These are phyloP conservation scores for Anthracocystis setariae DNA, from an alignment of 1,284 basidiomycete genomes.

Conservation along the genomic window DNA sequence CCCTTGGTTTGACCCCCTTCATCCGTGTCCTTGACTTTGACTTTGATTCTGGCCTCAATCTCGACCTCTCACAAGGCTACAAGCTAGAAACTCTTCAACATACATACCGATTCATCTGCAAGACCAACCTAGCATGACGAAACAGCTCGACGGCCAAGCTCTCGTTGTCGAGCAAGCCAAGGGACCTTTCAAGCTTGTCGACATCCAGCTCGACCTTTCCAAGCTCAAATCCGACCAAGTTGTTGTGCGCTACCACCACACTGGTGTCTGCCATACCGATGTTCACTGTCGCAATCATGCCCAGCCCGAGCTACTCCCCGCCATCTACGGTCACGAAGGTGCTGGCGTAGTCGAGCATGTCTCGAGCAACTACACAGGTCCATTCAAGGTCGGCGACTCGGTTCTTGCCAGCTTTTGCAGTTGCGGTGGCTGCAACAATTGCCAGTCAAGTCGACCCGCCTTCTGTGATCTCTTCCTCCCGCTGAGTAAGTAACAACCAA, in stretches of 20 bases:
- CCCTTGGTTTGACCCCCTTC: too few species aligned
- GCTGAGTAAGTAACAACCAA: slow-evolving; percentile 9
- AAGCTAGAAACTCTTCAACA: too few species aligned
- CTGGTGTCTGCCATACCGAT: slow-evolving; percentile 32
- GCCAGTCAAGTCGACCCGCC: slow-evolving; percentile 18
- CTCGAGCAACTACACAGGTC: slow-evolving; percentile 12
- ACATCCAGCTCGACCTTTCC: slow-evolving; percentile 19
- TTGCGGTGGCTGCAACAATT: slow-evolving; percentile 32
- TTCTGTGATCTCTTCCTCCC: slow-evolving; percentile 23
- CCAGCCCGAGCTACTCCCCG: slow-evolving; percentile 9
- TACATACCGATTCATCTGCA: too few species aligned
- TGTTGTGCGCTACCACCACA: slow-evolving; percentile 22
- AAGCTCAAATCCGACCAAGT: slow-evolving; percentile 22
- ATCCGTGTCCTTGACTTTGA: too few species aligned
- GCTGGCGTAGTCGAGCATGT: slow-evolving; percentile 27
- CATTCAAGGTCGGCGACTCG: slow-evolving; percentile 19
- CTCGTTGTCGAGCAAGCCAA: slow-evolving; percentile 18
- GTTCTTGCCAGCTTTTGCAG: slow-evolving; percentile 37
- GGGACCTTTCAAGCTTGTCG: slow-evolving; percentile 21
- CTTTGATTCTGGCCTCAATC: too few species aligned
- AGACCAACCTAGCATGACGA: slow-evolving; percentile 1
- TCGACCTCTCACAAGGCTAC: too few species aligned
- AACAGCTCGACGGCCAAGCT: slow-evolving; percentile 16
- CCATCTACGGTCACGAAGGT: slow-evolving; percentile 31
- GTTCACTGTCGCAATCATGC: slow-evolving; percentile 10